phyloP scores from a whole-genome alignment of 2,329 filamentous ascomycete species.

The Aspergillus caelatus region DNA sequence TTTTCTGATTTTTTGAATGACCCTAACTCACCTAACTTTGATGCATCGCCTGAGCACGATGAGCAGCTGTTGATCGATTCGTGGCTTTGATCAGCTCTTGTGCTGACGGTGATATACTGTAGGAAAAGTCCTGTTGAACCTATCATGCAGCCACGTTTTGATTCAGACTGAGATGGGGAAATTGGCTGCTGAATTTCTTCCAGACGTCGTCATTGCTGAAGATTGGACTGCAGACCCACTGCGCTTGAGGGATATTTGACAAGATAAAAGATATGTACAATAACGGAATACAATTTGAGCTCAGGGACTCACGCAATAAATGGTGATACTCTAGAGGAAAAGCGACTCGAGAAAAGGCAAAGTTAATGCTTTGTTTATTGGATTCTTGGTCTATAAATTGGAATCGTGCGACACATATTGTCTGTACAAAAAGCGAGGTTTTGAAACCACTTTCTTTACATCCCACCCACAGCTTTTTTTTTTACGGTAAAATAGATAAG shows the following conservation, averaged over 20 bases:
- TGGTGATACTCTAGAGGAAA: not conserved
- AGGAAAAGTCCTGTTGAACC: not conserved
- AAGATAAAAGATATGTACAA: not conserved
- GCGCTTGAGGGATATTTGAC: not conserved
- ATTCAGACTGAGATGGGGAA: not conserved
- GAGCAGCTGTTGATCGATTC: not conserved
- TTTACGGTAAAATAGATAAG: no score
- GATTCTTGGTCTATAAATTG: no score
- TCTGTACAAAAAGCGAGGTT: no score
- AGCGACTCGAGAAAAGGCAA: not conserved
- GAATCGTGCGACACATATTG: no score
- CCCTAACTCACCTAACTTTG: not conserved
- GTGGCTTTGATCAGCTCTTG: not conserved
- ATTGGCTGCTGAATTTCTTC: not conserved
- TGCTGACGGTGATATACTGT: not conserved
- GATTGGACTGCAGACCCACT: not conserved
- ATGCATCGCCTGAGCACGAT: not conserved
- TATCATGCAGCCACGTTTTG: not conserved
- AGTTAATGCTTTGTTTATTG: no score
- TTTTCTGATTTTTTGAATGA: not conserved
- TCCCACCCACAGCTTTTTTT: no score
- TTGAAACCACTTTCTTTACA: no score
- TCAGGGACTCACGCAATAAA: no score
- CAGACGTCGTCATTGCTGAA: not conserved
- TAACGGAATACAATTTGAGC: not conserved